These are phyloP conservation scores for Vitis hybrid DNA, from an alignment of 177 flowering plant species.

Conservation along the genomic window DNA sequence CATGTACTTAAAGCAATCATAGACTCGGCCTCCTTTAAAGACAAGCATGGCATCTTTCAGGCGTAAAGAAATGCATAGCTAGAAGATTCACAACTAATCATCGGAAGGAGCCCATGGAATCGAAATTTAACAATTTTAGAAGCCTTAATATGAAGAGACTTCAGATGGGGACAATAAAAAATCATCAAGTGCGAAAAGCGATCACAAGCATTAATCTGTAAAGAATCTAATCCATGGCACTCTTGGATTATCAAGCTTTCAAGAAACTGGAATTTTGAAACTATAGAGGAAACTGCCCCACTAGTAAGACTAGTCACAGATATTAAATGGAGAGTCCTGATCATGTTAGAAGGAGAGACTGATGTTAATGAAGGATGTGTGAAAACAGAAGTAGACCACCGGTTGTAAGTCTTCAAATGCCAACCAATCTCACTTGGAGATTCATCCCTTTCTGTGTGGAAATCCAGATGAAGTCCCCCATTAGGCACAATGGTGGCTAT, in stretches of 20 bases:
- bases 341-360: background rate
- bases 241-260: constrained; percentile 21
- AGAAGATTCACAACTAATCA: constrained; percentile 13
- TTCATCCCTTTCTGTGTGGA: constrained; percentile 9
- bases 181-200: constrained; percentile 17
- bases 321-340: constrained; percentile 24
- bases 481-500: constrained; percentile 15
- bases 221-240: constrained; percentile 21
- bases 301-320: constrained; percentile 21
- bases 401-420: constrained; percentile 8
- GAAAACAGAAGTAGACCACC: background rate
- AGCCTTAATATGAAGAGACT: constrained; percentile 13
- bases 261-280: constrained; percentile 16
- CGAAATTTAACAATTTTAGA: constrained; percentile 16
- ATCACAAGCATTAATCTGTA: constrained; percentile 5
- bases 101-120: constrained; percentile 22
- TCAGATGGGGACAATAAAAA: constrained; percentile 18
- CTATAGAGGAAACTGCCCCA: constrained; percentile 19
- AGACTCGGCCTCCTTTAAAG: constrained; percentile 20
- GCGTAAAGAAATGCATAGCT: constrained; percentile 9
- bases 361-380: background rate
- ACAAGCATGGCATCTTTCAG: constrained; percentile 26
- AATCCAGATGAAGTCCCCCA: constrained; percentile 18
- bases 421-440: constrained; percentile 8
- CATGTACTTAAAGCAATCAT: background rate